These are phyloP conservation scores for Acanthamoeba lenticulata DNA, from an alignment of 208 protist genomes.

Conservation along the genomic window DNA sequence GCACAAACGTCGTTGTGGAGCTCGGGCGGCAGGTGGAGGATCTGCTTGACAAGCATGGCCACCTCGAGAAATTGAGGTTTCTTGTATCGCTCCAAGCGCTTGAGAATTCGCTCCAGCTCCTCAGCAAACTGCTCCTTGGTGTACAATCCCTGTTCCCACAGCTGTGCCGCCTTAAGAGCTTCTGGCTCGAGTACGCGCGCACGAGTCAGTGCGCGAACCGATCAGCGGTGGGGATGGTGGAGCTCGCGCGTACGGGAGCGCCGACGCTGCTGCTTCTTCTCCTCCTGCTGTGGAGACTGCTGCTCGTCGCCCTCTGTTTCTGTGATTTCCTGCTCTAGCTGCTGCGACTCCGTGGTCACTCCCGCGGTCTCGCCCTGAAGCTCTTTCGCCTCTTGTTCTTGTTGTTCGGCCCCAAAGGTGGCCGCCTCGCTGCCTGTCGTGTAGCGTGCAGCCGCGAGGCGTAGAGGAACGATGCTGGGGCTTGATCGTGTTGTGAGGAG, in stretches of 20 bases:
- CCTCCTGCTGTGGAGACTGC: no score
- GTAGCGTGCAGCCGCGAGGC: no score
- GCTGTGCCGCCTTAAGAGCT: not conserved
- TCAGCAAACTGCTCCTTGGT: not conserved
- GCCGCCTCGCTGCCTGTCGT: no score
- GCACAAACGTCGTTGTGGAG: not conserved
- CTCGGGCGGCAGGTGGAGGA: not conserved
- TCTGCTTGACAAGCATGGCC: not conserved
- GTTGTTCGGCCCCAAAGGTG: not conserved
- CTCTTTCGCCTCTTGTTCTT: not conserved
- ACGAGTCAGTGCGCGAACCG: no score
- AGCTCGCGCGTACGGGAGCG: no score
- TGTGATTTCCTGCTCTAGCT: not conserved
- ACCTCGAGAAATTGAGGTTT: not conserved
- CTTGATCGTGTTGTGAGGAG: no score
- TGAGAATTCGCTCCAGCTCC: no score
- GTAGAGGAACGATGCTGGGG: no score
- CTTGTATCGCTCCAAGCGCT: no score
- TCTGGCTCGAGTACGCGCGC: no score
- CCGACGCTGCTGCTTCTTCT: no score
- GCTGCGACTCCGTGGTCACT: not conserved
- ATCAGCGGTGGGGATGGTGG: no score
- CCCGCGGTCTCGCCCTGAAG: not conserved
- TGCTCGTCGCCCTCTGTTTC: not conserved
- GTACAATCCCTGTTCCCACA: not conserved